Percentiles rank a stretch among this genome's conserved stretches.
phyloP scores from a whole-genome alignment of 2,329 filamentous ascomycete species.

The Ceratocystis lukuohia region DNA sequence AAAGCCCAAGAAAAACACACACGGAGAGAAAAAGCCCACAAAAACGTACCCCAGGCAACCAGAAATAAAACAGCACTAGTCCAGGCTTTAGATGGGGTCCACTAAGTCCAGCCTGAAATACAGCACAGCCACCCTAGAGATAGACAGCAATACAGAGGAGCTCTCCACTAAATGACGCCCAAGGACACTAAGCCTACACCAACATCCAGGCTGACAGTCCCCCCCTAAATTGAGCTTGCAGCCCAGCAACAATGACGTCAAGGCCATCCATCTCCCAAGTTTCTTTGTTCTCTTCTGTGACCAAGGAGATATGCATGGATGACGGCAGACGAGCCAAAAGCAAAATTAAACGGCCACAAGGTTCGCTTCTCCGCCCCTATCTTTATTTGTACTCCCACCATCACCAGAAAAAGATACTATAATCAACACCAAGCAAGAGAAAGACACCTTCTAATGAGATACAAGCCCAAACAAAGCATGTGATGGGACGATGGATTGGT shows the following conservation, averaged over 20 bases:
- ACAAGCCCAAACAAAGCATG: not conserved
- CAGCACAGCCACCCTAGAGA: no score
- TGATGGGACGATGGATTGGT: not conserved
- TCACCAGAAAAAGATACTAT: not conserved
- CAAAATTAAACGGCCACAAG: no score
- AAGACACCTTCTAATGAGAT: not conserved
- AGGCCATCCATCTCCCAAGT: not conserved
- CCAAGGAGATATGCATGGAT: no score
- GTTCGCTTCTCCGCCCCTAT: no score
- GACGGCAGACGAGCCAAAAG: no score
- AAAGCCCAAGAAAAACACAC: not conserved
- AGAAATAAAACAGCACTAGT: not conserved
- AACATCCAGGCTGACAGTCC: no score
- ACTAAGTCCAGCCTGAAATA: not conserved
- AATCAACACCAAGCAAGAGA: not conserved
- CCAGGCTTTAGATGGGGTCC: not conserved
- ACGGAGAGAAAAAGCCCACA: not conserved
- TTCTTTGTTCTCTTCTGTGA: no score
- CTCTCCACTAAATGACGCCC: no score
- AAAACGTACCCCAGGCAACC: slow-evolving; percentile 3
- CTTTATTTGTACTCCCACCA: not conserved
- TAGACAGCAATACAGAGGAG: no score
- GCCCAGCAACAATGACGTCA: not conserved
- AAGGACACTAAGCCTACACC: not conserved
- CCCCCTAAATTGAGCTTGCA: not conserved